Conservation (phyloP, 257 asterid genomes). For the Nicotiana undulata region DNA sequence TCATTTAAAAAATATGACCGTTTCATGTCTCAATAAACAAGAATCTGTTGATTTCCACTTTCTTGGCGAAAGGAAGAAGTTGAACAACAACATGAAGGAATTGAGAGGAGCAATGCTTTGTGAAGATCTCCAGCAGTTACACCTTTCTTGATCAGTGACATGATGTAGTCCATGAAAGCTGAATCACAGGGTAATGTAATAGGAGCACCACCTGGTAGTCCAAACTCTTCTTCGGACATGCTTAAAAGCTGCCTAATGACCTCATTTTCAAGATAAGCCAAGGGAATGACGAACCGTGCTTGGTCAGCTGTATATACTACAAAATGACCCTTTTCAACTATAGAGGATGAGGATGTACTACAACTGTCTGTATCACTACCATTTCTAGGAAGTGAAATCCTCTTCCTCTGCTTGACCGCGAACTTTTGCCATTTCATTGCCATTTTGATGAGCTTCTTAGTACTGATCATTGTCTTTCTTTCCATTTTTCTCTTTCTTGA, state of each 20-base stretch:
- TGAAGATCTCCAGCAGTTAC: too few relatives aligned
- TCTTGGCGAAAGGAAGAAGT: neutral
- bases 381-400: neutral
- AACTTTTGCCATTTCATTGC: neutral
- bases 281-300: constrained; percentile 20
- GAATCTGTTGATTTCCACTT: neutral
- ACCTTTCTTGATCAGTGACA: too few relatives aligned
- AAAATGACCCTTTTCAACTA: constrained; percentile 30
- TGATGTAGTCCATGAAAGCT: too few relatives aligned
- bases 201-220: neutral
- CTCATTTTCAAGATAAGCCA: constrained; percentile 16
- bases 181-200: too few relatives aligned
- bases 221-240: constrained; percentile 25
- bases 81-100: neutral
- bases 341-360: neutral
- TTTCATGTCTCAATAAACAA: neutral
- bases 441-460: neutral
- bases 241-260: constrained; percentile 16
- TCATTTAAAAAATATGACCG: neutral
- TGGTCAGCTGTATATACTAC: constrained; percentile 24
- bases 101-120: neutral
- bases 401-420: neutral
- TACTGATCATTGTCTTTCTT: neutral
- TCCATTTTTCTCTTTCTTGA: neutral
- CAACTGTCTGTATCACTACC: neutral